Percentiles rank a stretch among this genome's conserved stretches.
Evolutionary conservation across 139 green algal genomes (phyloP).

Genomic region (Volvox africanus): DNA sequence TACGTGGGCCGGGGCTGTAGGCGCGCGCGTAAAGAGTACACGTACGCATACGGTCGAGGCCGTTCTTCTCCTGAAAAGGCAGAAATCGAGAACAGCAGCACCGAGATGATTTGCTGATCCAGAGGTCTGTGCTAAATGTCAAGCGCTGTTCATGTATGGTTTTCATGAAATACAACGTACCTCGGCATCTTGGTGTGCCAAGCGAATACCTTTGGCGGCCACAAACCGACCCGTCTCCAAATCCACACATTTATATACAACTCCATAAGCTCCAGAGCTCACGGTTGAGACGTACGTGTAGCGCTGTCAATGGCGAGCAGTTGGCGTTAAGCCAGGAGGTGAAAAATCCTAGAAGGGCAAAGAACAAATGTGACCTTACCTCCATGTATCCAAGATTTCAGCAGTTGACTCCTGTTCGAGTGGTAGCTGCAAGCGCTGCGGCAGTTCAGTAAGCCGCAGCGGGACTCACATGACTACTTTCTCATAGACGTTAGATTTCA

Average conservation of each 20-base stretch:
- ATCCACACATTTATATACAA: slow-evolving; percentile 18
- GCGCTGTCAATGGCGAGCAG: not conserved
- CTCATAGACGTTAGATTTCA: too few relatives aligned
- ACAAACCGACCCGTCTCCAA: not conserved
- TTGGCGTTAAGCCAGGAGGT: not conserved
- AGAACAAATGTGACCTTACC: not conserved
- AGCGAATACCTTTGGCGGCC: slow-evolving; percentile 9
- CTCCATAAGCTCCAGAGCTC: slow-evolving; percentile 14
- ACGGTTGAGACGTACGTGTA: slow-evolving; percentile 13
- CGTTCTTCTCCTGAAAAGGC: not conserved
- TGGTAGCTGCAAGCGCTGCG: too few relatives aligned
- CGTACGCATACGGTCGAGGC: too few relatives aligned
- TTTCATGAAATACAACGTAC: not conserved
- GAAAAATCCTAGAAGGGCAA: not conserved
- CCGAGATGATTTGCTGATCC: not conserved
- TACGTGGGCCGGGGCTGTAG: not conserved
- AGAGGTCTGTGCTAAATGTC: not conserved
- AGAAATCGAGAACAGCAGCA: not conserved
- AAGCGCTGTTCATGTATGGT: not conserved
- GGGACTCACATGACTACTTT: too few relatives aligned
- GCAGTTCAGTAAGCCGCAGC: too few relatives aligned
- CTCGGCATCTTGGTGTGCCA: not conserved
- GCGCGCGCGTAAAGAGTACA: not conserved
- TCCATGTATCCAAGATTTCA: not conserved
- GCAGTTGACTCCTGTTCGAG: too few relatives aligned